These are phyloP conservation scores for Protomyces lactucae-debilis DNA, from an alignment of 1,139 yeast species.

Conservation along the genomic window DNA sequence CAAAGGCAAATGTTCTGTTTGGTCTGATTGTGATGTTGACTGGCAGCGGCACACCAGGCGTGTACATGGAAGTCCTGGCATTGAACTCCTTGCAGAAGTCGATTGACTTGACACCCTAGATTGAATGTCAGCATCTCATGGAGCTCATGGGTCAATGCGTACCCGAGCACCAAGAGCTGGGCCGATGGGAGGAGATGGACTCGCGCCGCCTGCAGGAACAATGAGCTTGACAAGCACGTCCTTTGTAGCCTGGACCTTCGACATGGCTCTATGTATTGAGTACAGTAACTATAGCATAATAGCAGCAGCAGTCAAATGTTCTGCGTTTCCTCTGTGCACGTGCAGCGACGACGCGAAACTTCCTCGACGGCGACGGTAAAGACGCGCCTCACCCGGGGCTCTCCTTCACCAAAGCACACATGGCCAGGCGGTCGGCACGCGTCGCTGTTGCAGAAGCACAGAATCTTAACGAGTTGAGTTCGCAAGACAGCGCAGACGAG, in stretches of 20 bases:
- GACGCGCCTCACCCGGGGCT: no score
- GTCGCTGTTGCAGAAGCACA: not conserved
- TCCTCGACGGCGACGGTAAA: no score
- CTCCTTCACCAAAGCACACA: not conserved
- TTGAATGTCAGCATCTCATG: not conserved
- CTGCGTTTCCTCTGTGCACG: no score
- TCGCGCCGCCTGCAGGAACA: slow-evolving; percentile 98
- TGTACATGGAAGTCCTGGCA: slow-evolving; percentile 84
- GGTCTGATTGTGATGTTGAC: slow-evolving; percentile 79
- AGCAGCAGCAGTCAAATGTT: no score
- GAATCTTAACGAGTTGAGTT: no score
- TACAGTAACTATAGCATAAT: no score
- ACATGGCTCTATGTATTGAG: not conserved
- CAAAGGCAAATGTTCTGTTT: slow-evolving; percentile 84
- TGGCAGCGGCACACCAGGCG: slow-evolving; percentile 86
- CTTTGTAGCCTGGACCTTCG: slow-evolving; percentile 34
- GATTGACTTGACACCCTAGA: slow-evolving; percentile 85
- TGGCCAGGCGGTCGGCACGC: not conserved
- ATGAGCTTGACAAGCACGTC: slow-evolving; percentile 72
- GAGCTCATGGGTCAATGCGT: not conserved
- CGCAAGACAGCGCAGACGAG: no score
- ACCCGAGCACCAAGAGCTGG: slow-evolving; percentile 92
- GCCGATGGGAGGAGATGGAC: slow-evolving; percentile 99
- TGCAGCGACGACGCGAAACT: no score
- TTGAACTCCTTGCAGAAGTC: slow-evolving; percentile 98